Conservation (phyloP, 2,329 filamentous ascomycete genomes). For the Venturia nashicola region DNA sequence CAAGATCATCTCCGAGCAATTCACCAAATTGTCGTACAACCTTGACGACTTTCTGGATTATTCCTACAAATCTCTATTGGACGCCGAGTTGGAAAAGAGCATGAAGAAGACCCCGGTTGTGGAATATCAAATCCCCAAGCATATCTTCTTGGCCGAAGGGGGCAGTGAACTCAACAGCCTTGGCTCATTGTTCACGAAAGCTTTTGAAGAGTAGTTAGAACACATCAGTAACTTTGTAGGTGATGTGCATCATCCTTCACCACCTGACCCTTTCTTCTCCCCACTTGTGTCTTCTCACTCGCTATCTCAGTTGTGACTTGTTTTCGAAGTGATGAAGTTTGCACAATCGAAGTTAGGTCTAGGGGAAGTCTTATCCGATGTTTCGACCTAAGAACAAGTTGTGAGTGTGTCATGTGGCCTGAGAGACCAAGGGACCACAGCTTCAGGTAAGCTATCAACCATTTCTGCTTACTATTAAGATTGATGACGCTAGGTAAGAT, state of each 20-base stretch:
- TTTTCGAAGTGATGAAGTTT: background rate
- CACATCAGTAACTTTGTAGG: background rate
- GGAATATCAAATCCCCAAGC: constrained; percentile 42
- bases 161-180: background rate
- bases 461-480: too few relatives aligned
- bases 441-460: too few relatives aligned
- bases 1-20: constrained; percentile 90
- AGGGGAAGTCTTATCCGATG: too few relatives aligned
- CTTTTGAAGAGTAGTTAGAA: background rate
- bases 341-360: background rate
- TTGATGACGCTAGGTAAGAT: too few relatives aligned
- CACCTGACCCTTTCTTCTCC: background rate
- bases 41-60: constrained; percentile 97
- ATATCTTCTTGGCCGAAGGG: background rate
- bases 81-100: constrained; percentile 70
- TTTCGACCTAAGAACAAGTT: too few relatives aligned
- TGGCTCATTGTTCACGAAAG: background rate
- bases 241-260: background rate
- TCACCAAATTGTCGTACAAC: constrained; percentile 89
- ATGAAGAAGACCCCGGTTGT: constrained; percentile 79
- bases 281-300: background rate
- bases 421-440: too few relatives aligned
- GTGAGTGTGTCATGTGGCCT: too few relatives aligned
- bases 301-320: background rate
- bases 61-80: constrained; percentile 73